A percentile compares a stretch with the other conserved stretches of the same genome.
Evolutionary conservation across 306 rosid genomes (phyloP).

Genomic region (Fragaria vesca): DNA sequence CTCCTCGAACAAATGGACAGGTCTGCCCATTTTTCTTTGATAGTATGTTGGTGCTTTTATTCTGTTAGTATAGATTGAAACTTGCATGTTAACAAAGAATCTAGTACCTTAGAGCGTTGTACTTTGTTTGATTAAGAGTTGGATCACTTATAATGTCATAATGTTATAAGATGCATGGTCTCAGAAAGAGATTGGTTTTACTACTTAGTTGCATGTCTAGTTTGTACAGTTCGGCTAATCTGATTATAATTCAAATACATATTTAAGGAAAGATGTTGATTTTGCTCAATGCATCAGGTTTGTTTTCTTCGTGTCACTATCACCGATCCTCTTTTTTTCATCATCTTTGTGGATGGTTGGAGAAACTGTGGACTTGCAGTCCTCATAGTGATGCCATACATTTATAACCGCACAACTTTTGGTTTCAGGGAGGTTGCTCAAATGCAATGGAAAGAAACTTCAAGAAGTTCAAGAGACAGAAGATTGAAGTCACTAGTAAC

Average conservation of each 20-base stretch:
- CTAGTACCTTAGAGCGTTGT: neutral
- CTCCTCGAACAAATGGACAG: conserved; percentile 30
- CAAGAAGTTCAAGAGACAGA: conserved; percentile 58
- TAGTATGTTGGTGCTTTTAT: neutral
- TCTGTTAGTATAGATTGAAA: neutral
- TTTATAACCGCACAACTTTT: neutral
- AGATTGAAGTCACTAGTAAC: conserved; percentile 28
- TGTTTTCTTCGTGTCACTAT: neutral
- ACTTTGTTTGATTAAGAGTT: neutral
- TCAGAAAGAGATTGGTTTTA: neutral
- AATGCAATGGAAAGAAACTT: conserved; percentile 36
- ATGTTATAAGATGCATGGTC: neutral
- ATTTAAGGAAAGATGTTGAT: neutral
- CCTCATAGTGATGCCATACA: neutral
- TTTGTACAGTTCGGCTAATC: neutral
- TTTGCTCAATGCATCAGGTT: neutral
- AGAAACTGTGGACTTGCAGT: neutral
- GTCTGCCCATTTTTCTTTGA: conserved; percentile 27
- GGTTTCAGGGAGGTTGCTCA: conserved; percentile 44
- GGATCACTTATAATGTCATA: neutral
- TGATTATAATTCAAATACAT: neutral
- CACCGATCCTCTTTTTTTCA: neutral
- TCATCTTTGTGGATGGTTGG: neutral
- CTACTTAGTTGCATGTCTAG: neutral
- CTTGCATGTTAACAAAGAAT: neutral